Conservation (phyloP, 1,139 yeast species). For the Geotrichum aggregatum region DNA sequence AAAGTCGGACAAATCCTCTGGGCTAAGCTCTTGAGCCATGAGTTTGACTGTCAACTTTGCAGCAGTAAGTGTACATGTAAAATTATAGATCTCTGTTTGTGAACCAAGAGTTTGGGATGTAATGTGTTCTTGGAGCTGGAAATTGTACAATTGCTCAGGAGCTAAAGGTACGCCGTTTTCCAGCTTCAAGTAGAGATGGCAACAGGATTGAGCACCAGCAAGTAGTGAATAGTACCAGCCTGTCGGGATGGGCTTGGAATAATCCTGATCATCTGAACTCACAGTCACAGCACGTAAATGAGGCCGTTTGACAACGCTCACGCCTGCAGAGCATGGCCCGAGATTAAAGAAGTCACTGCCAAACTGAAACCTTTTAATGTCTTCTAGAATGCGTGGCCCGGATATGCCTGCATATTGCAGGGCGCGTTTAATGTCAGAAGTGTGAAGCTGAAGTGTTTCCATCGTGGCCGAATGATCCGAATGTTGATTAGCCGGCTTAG, state of each 20-base stretch:
- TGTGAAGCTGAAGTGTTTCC: no score
- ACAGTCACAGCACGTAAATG: no score
- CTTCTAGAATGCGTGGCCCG: constrained; percentile 32
- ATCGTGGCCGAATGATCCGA: no score
- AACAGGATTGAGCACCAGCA: constrained; percentile 3
- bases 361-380: constrained; percentile 23
- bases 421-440: not conserved
- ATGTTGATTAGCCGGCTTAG: no score
- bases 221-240: constrained; percentile 3
- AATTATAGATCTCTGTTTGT: constrained; percentile 24
- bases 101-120: not conserved
- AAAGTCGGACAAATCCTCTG: constrained; percentile 28
- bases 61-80: constrained; percentile 24
- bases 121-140: no score
- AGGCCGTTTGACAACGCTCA: not conserved
- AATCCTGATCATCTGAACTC: no score
- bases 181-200: constrained; percentile 5
- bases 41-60: constrained; percentile 26
- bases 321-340: constrained; percentile 25
- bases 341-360: constrained; percentile 23
- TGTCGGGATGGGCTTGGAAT: not conserved
- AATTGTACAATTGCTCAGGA: not conserved
- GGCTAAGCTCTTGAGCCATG: constrained; percentile 29
- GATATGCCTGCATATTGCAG: constrained; percentile 28
- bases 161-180: constrained; percentile 7